These are phyloP conservation scores for Eudorina sp. DNA, from an alignment of 139 green algal species.

Conservation along the genomic window DNA sequence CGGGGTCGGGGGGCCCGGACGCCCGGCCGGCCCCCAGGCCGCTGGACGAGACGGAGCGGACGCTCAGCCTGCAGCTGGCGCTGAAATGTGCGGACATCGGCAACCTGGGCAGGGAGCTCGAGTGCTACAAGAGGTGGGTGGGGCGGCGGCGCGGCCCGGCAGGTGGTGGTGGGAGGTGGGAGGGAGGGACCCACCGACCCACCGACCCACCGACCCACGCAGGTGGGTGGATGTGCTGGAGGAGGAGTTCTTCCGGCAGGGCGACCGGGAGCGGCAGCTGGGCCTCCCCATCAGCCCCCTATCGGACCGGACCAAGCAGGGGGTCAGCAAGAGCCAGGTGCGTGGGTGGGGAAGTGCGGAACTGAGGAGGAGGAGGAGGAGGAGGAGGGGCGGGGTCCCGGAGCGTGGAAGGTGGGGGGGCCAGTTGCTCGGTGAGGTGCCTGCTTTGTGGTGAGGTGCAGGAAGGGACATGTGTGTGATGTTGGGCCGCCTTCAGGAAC, in stretches of 20 bases:
- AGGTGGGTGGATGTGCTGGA: constrained; percentile 63
- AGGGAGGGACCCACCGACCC: not conserved
- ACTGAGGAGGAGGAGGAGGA: not conserved
- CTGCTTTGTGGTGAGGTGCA: no score
- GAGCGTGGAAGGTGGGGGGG: no score
- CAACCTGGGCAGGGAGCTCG: constrained; percentile 53
- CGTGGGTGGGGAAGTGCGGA: no score
- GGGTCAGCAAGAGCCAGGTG: constrained; percentile 65
- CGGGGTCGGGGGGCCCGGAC: no score
- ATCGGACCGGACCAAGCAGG: constrained; percentile 59
- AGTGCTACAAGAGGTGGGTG: constrained; percentile 63
- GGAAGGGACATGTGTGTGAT: no score
- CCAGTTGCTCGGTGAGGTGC: no score
- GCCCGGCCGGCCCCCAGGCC: not conserved
- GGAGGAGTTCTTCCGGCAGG: constrained; percentile 68
- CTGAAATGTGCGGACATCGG: constrained; percentile 56
- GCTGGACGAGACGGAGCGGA: constrained; percentile 39
- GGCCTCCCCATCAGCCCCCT: constrained; percentile 56
- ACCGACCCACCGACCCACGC: no score
- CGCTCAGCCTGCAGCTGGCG: constrained; percentile 53
- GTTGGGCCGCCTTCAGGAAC: no score
- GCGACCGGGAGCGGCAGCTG: constrained; percentile 61
- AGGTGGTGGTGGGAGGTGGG: not conserved
- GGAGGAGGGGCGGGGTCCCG: not conserved
- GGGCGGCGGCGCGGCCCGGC: not conserved